Evolutionary conservation across 371 early-diverging fungal species (phyloP), one percentile per base, ranked within the genome.

Genomic region (Basidiobolus meristosporus): DNA sequence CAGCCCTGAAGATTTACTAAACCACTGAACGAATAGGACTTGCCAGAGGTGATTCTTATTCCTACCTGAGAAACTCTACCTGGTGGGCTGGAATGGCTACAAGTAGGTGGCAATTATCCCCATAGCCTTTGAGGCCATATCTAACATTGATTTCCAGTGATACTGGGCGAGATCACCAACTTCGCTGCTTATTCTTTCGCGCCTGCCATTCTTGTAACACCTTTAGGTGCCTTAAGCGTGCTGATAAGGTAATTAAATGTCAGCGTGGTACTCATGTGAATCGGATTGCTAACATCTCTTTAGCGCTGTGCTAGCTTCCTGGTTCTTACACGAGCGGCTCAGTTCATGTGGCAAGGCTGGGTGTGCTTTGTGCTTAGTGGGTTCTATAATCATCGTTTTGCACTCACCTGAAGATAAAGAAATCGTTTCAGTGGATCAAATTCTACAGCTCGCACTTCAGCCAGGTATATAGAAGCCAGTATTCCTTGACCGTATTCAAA

Each of bases 71-170:
- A 45, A 82, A 79, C 56, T 62, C 70, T 47, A 71, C 80, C 28
- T 91, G 92, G 92, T 90, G 91, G 83, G 59, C 67, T 31, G 92
- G 92, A 36, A 86, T 87, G 73, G 49, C 68, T n/a, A 80, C 81
- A 45, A 88, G 78, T 80, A 63, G 34, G 56, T 56, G 40, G 14
- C 29, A 17, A 14, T 16, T 41, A 31, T 20, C 28, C 46, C 20
- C 38, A 14, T 26, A 40, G 12, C 11, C 19, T 38, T 34, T 5
- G 26, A 15, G 29, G 20, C 6, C 11, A 11, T 26, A 7, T 10
- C 10, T 26, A 18, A 38, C 11, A 28, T 38, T 38, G 9, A 9
- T 37, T n/a, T 38, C 7, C 50, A 80, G 78, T 90, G 91, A 78
- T 75, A 2, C 51, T 80, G 17, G 93, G 93, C 35, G 93, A 92